Evolutionary conservation across 768 basidiomycete species (phyloP).

Genomic region (Auricularia sp.): DNA sequence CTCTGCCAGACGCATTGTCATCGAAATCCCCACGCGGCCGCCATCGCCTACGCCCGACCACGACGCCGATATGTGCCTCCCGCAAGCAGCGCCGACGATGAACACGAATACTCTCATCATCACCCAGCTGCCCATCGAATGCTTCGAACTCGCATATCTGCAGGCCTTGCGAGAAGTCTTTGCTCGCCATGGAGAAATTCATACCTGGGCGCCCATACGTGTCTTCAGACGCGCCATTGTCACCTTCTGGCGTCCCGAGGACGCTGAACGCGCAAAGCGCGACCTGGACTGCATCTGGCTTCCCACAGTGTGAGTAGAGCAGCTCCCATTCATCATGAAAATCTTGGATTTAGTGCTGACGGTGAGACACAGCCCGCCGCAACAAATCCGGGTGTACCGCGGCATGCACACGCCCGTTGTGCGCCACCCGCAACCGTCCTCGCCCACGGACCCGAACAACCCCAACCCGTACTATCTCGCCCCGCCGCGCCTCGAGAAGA

Average conservation of each 20-base stretch:
- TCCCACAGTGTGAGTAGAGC: slow-evolving; percentile 9
- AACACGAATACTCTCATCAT: slow-evolving; percentile 79
- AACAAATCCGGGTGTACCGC: slow-evolving; percentile 48
- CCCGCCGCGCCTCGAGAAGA: slow-evolving; percentile 77
- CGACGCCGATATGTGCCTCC: not conserved
- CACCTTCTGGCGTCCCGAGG: slow-evolving; percentile 56
- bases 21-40: not conserved
- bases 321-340: slow-evolving; percentile 24
- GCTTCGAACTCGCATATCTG: slow-evolving; percentile 67
- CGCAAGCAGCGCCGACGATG: not conserved
- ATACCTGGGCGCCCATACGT: slow-evolving; percentile 81
- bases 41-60: not conserved
- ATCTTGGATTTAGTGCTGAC: slow-evolving; percentile 25
- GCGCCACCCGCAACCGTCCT: slow-evolving; percentile 18
- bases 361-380: slow-evolving; percentile 19
- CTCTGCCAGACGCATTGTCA: not conserved
- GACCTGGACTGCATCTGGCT: slow-evolving; percentile 48
- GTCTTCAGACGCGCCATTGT: slow-evolving; percentile 76
- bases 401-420: slow-evolving; percentile 59
- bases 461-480: slow-evolving; percentile 43
- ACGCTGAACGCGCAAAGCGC: slow-evolving; percentile 58
- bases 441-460: slow-evolving; percentile 16
- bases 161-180: slow-evolving; percentile 65
- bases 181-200: slow-evolving; percentile 65
- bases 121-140: slow-evolving; percentile 61